A percentile compares a stretch with the other conserved stretches of the same genome.
phyloP scores from a whole-genome alignment of 352 stramenopile genomes.

The Phytopythium helicoides region DNA sequence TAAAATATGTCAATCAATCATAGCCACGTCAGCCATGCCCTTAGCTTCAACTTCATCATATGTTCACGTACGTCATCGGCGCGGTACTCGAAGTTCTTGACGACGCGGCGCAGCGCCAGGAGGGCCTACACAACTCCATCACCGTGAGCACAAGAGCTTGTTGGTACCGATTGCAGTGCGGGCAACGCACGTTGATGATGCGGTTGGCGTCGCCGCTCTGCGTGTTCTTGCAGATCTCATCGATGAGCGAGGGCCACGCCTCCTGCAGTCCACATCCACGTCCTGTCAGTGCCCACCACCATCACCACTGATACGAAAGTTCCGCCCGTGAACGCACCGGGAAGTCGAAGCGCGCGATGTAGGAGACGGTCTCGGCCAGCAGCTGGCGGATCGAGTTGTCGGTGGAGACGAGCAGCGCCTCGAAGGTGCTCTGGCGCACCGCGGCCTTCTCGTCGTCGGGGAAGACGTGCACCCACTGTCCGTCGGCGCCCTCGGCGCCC shows the following conservation, averaged over 20 bases:
- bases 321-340: too few species aligned
- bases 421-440: slow-evolving; percentile 70
- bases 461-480: slow-evolving; percentile 68
- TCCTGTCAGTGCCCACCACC: too few species aligned
- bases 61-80: slow-evolving; percentile 65
- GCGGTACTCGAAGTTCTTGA: slow-evolving; percentile 99
- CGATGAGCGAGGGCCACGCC: slow-evolving; percentile 55
- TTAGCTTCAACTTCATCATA: too few species aligned
- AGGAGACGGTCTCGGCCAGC: slow-evolving; percentile 93
- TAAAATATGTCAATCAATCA: too few species aligned
- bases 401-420: slow-evolving; percentile 48
- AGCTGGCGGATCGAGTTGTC: slow-evolving; percentile 53
- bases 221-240: slow-evolving; percentile 89
- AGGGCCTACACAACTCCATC: slow-evolving; percentile 90
- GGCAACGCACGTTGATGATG: slow-evolving; percentile 65
- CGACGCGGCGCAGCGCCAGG: slow-evolving; percentile 93
- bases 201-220: slow-evolving; percentile 82
- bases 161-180: background rate
- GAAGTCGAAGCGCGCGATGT: slow-evolving; percentile 95
- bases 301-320: too few species aligned
- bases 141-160: too few species aligned
- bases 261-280: too few species aligned
- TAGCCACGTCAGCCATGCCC: too few species aligned
- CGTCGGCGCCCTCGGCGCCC: slow-evolving; percentile 64
- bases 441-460: slow-evolving; percentile 64